A percentile compares a stretch with the other conserved stretches of the same genome.
These are phyloP conservation scores for Elaeis oleifera DNA, from an alignment of 202 grass and related monocot genomes.

Conservation along the genomic window DNA sequence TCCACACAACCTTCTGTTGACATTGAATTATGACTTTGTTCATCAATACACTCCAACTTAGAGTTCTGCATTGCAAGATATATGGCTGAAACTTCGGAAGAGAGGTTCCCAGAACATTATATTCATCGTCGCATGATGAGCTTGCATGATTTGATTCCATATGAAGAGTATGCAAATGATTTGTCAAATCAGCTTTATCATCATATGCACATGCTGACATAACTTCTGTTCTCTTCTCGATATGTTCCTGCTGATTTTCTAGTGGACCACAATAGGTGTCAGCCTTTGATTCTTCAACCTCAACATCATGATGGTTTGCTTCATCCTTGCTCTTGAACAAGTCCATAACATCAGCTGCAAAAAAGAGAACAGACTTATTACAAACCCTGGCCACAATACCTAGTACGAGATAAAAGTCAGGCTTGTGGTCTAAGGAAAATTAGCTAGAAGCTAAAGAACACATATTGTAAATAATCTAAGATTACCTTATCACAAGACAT, in stretches of 20 bases:
- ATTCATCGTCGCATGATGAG: constrained; percentile 45
- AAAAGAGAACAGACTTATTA: neutral
- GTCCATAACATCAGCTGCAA: neutral
- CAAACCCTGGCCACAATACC: neutral
- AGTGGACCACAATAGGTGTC: neutral
- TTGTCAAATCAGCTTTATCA: constrained; percentile 11
- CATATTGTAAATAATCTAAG: no score
- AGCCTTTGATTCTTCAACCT: constrained; percentile 1
- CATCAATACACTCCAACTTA: constrained; percentile 78
- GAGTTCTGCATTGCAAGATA: constrained; percentile 79
- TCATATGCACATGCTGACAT: neutral
- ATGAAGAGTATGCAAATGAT: neutral
- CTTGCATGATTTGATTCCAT: constrained; percentile 23
- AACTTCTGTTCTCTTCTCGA: constrained; percentile 1
- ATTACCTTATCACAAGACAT: no score
- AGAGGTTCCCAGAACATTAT: constrained; percentile 68
- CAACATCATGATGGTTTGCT: neutral
- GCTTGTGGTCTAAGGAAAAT: no score
- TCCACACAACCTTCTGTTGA: constrained; percentile 57
- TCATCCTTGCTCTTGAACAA: neutral
- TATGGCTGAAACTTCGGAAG: constrained; percentile 80
- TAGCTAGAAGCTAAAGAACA: no score
- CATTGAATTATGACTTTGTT: constrained; percentile 71
- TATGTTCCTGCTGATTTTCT: neutral
- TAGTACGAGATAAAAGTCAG: neutral